A percentile compares a stretch with the other conserved stretches of the same genome.
phyloP scores from a whole-genome alignment of 495 filamentous ascomycete genomes.

The Daldinia childiae region DNA sequence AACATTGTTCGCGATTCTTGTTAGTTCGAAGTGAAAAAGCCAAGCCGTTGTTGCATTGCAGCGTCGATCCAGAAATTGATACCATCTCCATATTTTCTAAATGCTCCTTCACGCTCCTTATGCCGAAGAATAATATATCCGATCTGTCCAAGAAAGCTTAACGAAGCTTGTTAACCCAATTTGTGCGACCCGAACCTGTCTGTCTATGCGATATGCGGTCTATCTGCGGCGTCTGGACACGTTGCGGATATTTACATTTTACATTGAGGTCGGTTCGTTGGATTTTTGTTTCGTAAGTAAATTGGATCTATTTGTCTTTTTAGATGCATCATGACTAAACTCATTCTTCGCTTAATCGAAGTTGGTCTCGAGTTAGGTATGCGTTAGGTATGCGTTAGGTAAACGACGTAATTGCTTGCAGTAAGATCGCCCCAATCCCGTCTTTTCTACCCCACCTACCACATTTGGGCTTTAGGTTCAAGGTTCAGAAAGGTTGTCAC shows the following conservation, averaged over 20 bases:
- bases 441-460: conserved; percentile 6
- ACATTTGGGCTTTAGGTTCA: neutral
- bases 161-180: conserved; percentile 44
- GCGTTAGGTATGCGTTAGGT: too few species aligned
- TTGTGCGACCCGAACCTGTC: conserved; percentile 21
- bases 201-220: too few species aligned
- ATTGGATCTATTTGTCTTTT: conserved; percentile 34
- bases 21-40: conserved; percentile 25
- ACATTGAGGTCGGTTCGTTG: neutral
- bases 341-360: conserved; percentile 1
- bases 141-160: conserved; percentile 41
- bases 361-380: neutral
- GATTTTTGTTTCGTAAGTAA: conserved; percentile 30
- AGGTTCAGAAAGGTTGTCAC: neutral
- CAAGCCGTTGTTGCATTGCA: conserved; percentile 39
- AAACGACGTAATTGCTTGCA: conserved; percentile 12
- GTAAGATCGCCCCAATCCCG: conserved; percentile 4
- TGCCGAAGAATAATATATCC: conserved; percentile 30
- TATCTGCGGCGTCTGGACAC: neutral
- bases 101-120: conserved; percentile 14
- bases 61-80: conserved; percentile 31
- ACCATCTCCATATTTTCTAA: conserved; percentile 9
- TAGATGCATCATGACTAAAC: conserved; percentile 30
- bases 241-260: conserved; percentile 23
- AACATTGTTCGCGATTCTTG: conserved; percentile 16